These are phyloP conservation scores for Fusarium irregulare DNA, from an alignment of 2,329 filamentous ascomycete genomes.

Conservation along the genomic window DNA sequence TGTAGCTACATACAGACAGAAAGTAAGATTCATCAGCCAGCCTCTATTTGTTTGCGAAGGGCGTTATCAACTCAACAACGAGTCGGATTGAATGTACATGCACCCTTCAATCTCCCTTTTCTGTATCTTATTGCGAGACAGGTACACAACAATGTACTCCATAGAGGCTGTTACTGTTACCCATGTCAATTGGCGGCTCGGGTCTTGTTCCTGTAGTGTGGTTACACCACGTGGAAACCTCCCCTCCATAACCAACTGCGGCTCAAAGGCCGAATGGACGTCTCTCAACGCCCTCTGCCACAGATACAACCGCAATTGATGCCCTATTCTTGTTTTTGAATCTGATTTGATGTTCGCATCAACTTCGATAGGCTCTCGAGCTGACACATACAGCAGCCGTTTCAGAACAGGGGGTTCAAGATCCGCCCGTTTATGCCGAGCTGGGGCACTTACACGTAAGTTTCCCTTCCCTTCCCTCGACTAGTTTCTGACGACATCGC, in stretches of 20 bases:
- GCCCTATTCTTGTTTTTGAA: constrained; percentile 6
- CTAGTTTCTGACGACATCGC: constrained; percentile 31
- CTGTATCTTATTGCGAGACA: not conserved
- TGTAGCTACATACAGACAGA: not conserved
- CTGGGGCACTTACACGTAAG: constrained; percentile 36
- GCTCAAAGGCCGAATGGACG: constrained; percentile 40
- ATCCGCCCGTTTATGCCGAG: constrained; percentile 22
- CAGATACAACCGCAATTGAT: constrained; percentile 25
- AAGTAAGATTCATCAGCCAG: constrained; percentile 7
- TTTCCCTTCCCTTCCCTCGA: constrained; percentile 19
- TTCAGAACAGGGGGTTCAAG: constrained; percentile 23
- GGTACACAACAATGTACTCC: not conserved
- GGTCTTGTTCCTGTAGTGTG: constrained; percentile 25
- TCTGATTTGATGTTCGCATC: constrained; percentile 10
- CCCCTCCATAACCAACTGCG: constrained; percentile 29
- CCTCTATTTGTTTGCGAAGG: constrained; percentile 13
- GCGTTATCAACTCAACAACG: constrained; percentile 1
- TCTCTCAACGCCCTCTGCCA: constrained; percentile 21
- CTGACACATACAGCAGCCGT: constrained; percentile 38
- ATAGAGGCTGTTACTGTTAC: not conserved
- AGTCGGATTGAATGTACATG: not conserved
- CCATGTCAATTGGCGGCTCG: constrained; percentile 5
- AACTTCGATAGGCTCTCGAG: constrained; percentile 36
- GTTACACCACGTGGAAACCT: constrained; percentile 46
- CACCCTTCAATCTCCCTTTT: constrained; percentile 13